Percentiles rank a stretch among this genome's conserved stretches.
Evolutionary conservation across 1,139 yeast species (phyloP).

Genomic region (Geotrichum carabidarum): DNA sequence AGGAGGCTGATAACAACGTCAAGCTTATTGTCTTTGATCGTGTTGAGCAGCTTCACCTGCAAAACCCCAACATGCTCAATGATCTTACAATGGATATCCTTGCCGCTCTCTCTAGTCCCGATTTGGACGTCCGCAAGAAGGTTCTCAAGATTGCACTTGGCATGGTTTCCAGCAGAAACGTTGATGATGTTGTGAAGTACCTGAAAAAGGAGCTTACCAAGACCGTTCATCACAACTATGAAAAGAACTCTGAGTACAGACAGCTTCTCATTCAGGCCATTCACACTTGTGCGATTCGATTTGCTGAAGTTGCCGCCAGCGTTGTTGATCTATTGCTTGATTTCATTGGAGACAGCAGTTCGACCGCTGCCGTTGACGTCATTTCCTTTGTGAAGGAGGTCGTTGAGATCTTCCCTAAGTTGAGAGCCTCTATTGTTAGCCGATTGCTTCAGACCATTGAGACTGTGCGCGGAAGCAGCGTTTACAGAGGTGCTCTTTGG

Average conservation of each 20-base stretch:
- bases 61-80: slow-evolving; percentile 78
- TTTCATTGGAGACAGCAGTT: slow-evolving; percentile 76
- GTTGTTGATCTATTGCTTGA: slow-evolving; percentile 87
- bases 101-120: slow-evolving; percentile 80
- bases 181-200: slow-evolving; percentile 86
- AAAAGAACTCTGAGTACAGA: slow-evolving; percentile 79
- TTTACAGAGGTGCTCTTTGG: slow-evolving; percentile 93
- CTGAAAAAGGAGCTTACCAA: slow-evolving; percentile 85
- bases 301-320: slow-evolving; percentile 84
- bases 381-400: slow-evolving; percentile 87
- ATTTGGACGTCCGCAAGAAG: slow-evolving; percentile 82
- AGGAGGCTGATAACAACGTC: slow-evolving; percentile 89
- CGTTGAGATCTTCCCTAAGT: slow-evolving; percentile 82
- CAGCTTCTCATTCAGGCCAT: slow-evolving; percentile 84
- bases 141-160: slow-evolving; percentile 78
- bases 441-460: slow-evolving; percentile 63
- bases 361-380: slow-evolving; percentile 85
- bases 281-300: slow-evolving; percentile 81
- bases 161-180: slow-evolving; percentile 80
- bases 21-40: slow-evolving; percentile 88
- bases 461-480: slow-evolving; percentile 77
- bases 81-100: slow-evolving; percentile 82
- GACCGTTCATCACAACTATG: slow-evolving; percentile 59
- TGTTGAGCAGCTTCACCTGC: slow-evolving; percentile 66
- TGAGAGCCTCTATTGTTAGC: slow-evolving; percentile 60